phyloP scores from a whole-genome alignment of 2,329 filamentous ascomycete species.

The Purpureocillium lavendulum region DNA sequence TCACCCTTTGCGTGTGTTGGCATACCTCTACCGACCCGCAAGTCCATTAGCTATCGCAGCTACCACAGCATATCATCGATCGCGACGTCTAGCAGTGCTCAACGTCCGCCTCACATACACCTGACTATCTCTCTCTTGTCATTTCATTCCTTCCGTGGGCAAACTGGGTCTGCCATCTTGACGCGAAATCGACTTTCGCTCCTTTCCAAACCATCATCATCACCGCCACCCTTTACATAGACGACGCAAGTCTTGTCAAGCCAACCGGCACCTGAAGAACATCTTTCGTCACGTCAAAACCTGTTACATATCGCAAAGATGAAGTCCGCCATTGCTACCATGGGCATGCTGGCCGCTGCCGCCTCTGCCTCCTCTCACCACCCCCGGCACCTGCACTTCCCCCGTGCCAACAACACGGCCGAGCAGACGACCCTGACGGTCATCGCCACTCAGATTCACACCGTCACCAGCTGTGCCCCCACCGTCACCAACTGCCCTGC shows the following conservation, averaged over 20 bases:
- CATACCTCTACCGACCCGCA: too few relatives aligned
- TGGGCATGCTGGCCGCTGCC: slow-evolving; percentile 36
- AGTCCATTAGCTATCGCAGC: slow-evolving; percentile 5
- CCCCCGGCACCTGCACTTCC: slow-evolving; percentile 20
- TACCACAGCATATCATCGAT: slow-evolving; percentile 5
- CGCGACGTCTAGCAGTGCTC: slow-evolving; percentile 7
- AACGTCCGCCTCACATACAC: slow-evolving; percentile 6
- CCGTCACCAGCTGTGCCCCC: slow-evolving; percentile 49
- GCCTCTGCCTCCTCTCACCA: slow-evolving; percentile 31
- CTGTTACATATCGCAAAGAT: slow-evolving; percentile 27
- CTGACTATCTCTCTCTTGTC: slow-evolving; percentile 11
- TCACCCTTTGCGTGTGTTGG: slow-evolving; percentile 4
- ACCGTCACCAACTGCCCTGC: slow-evolving; percentile 48
- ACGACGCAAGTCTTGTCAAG: slow-evolving; percentile 8
- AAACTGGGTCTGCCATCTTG: slow-evolving; percentile 21
- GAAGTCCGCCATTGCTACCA: slow-evolving; percentile 34
- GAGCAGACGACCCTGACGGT: slow-evolving; percentile 35
- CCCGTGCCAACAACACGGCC: slow-evolving; percentile 17
- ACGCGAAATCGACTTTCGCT: slow-evolving; percentile 25
- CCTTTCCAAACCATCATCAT: slow-evolving; percentile 6
- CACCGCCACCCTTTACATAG: slow-evolving; percentile 1
- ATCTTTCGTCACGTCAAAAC: slow-evolving; percentile 7
- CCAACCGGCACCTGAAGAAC: slow-evolving; percentile 7
- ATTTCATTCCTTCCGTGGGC: slow-evolving; percentile 17
- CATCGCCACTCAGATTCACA: slow-evolving; percentile 45